Conservation (phyloP, 2,329 filamentous ascomycete genomes). For the Stachybotrys elegans region DNA sequence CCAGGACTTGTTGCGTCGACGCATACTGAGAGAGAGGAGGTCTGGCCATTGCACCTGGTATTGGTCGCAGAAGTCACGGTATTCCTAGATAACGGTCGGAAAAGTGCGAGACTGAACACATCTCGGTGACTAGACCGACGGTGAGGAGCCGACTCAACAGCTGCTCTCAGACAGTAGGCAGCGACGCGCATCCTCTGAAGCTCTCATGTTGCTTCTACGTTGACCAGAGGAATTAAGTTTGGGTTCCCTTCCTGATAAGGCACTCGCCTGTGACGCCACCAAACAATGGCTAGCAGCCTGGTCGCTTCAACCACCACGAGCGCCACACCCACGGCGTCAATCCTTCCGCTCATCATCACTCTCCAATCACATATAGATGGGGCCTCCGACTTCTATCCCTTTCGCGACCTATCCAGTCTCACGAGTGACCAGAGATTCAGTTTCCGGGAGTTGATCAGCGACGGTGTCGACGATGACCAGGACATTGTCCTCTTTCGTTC, state of each 20-base stretch:
- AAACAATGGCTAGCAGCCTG: slow-evolving; percentile 4
- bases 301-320: slow-evolving; percentile 6
- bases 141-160: too few relatives aligned
- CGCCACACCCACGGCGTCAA: slow-evolving; percentile 11
- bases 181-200: background rate
- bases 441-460: slow-evolving; percentile 28
- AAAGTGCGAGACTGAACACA: too few relatives aligned
- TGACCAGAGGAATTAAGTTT: background rate
- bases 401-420: slow-evolving; percentile 27
- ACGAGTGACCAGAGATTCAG: slow-evolving; percentile 21
- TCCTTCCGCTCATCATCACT: slow-evolving; percentile 20
- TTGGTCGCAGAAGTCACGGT: too few relatives aligned
- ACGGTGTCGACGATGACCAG: slow-evolving; percentile 25
- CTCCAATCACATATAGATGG: slow-evolving; percentile 23
- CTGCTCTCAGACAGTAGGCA: too few relatives aligned
- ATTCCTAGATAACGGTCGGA: too few relatives aligned
- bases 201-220: background rate
- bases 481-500: slow-evolving; percentile 25
- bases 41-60: too few relatives aligned
- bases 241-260: background rate
- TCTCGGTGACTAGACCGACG: too few relatives aligned
- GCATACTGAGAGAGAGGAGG: too few relatives aligned
- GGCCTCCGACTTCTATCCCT: slow-evolving; percentile 31
- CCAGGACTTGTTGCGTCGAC: too few relatives aligned
- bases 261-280: background rate